Percentiles rank a stretch among this genome's conserved stretches.
Conservation (phyloP, 2,329 filamentous ascomycete species). For the Claviceps paspali region DNA sequence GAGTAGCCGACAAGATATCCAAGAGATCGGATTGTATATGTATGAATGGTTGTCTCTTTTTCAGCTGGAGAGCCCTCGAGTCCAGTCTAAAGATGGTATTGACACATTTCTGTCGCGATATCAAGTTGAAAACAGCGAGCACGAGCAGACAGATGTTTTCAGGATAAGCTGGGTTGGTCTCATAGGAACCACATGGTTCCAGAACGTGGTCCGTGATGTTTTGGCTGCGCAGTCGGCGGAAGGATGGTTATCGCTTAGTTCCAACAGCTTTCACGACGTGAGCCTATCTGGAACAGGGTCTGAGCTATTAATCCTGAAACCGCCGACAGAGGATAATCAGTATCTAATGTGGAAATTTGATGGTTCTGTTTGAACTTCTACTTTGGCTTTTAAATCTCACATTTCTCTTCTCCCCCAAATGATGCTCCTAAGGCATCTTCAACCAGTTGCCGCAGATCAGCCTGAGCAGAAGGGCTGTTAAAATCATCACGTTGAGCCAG, state of each 20-base stretch:
- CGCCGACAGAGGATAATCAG: constrained; percentile 31
- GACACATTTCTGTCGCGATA: constrained; percentile 60
- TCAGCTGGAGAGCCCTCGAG: constrained; percentile 47
- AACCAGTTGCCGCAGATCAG: constrained; percentile 61
- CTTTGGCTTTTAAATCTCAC: constrained; percentile 45
- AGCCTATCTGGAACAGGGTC: constrained; percentile 26
- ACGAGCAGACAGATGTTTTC: constrained; percentile 21
- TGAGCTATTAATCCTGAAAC: constrained; percentile 39
- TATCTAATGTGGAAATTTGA: constrained; percentile 48
- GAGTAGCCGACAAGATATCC: constrained; percentile 33
- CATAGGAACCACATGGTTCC: constrained; percentile 36
- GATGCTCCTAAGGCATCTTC: constrained; percentile 57
- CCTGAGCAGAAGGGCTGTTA: constrained; percentile 64
- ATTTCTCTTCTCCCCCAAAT: constrained; percentile 46
- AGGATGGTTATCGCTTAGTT: constrained; percentile 40
- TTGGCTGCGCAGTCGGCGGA: constrained; percentile 26
- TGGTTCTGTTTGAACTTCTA: constrained; percentile 27
- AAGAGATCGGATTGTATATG: constrained; percentile 46
- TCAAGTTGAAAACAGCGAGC: constrained; percentile 16
- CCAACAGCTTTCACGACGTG: constrained; percentile 33
- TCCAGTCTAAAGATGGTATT: constrained; percentile 40
- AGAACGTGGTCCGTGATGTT: constrained; percentile 29
- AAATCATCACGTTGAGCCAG: constrained; percentile 75
- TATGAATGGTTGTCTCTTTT: constrained; percentile 67
- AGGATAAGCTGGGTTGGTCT: constrained; percentile 46